Base-by-base conservation (phyloP, 1,284 basidiomycete species). In the Leccinum solheimii region DNA sequence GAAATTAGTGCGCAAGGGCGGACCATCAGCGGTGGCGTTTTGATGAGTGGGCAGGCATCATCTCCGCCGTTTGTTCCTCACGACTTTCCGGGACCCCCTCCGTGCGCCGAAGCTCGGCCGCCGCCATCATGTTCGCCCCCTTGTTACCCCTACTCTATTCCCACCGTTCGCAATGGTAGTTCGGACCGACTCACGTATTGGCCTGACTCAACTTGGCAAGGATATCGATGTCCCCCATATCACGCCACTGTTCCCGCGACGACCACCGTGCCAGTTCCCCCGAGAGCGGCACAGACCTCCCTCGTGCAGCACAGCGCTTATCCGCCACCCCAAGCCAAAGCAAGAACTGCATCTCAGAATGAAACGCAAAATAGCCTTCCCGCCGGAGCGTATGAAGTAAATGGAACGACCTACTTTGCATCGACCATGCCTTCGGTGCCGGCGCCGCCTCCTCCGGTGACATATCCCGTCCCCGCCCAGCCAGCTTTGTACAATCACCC, bases 381-480 rank as follows among this genome's bases (percentile, higher is more conserved):
- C 2, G 30, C 51, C 10, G 64, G 69, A 10, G n/a, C 72, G 13
- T 72, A 65, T 32, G 65, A 77, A 62, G 60, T 76, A 8, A 66
- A 69, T 11, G 77, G 76, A 21, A 78, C 77, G 32, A 78, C 69
- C 2, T 77, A 75, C 64, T 77, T 77, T 62, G 62, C 62, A 14
- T 30, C 66, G 7, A 48, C 55, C n/a, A 5, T 55, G 9, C 36
- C 63, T 26, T 48, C 58, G 3, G 53, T 40, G 10, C 49, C 61
- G 3, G 55, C 49, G 8, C 61, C 59, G 8, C 57, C 59, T 7
- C 58, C 59, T 16, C 58, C 59, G 10, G 40, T 50, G 26, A 21
- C 51, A 26, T 62, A 62, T 45, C 16, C 66, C 16, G 4, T 66
- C 19, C 61, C 72, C 1, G n/a, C 54, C 27, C 60, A 60, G 14